Evolutionary conservation across 2,329 filamentous ascomycete species (phyloP).

Genomic region (Clarireedia paspali): DNA sequence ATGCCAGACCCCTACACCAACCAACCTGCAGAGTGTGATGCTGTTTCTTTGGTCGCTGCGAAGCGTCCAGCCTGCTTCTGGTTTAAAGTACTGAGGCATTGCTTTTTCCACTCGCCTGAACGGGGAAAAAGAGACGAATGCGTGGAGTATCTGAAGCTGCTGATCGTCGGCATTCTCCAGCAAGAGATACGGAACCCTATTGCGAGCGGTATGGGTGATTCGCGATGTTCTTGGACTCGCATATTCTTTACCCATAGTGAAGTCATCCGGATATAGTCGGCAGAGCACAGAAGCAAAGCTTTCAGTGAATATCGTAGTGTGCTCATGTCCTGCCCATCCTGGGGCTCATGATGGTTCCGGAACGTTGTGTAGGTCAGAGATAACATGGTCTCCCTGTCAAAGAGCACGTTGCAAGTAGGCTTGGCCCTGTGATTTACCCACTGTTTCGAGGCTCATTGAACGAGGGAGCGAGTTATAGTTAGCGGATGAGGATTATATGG

Average conservation of each 20-base stretch:
- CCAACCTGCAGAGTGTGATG: neutral
- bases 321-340: neutral
- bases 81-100: too few relatives aligned
- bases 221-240: too few relatives aligned
- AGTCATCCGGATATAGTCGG: too few relatives aligned
- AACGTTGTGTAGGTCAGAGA: slow-evolving; percentile 2
- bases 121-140: too few relatives aligned
- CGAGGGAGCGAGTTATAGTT: neutral
- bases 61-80: too few relatives aligned
- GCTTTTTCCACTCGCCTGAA: too few relatives aligned
- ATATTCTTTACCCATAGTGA: too few relatives aligned
- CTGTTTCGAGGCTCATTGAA: neutral
- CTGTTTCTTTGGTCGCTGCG: neutral
- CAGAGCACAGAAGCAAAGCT: neutral
- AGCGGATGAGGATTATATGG: neutral
- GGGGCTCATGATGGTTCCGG: neutral
- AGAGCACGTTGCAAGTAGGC: neutral
- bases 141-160: too few relatives aligned
- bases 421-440: neutral
- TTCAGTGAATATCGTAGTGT: neutral
- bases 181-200: too few relatives aligned
- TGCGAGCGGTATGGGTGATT: too few relatives aligned
- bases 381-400: slow-evolving; percentile 2
- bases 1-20: too few relatives aligned
- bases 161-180: too few relatives aligned